phyloP scores from a whole-genome alignment of 2,329 filamentous ascomycete genomes.

The Ophiostoma montium region DNA sequence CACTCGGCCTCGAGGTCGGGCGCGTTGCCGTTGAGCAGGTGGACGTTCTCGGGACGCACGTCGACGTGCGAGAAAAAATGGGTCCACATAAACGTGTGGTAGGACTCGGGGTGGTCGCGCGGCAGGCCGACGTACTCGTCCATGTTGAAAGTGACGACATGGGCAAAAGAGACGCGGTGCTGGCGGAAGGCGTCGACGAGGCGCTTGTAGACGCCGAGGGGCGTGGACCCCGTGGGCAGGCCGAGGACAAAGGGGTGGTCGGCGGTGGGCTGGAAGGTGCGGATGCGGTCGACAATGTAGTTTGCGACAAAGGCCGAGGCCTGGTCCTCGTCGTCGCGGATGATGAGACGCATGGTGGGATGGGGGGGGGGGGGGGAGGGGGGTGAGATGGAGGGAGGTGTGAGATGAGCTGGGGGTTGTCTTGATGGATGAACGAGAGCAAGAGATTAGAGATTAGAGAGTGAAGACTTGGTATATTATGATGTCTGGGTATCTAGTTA shows the following conservation, averaged over 20 bases:
- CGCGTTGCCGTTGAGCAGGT: conserved; percentile 63
- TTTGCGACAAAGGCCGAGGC: conserved; percentile 57
- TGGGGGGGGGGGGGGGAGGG: background rate
- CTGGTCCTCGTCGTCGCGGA: conserved; percentile 46
- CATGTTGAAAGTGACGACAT: conserved; percentile 59
- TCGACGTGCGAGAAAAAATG: conserved; percentile 66
- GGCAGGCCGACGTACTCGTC: conserved; percentile 66
- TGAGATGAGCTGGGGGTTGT: background rate
- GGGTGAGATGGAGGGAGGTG: background rate
- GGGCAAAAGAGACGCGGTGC: conserved; percentile 34
- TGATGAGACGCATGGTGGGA: conserved; percentile 56
- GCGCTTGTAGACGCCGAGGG: conserved; percentile 53
- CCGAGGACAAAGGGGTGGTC: conserved; percentile 57
- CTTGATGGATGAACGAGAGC: background rate
- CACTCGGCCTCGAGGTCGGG: conserved; percentile 56
- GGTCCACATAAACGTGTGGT: conserved; percentile 74
- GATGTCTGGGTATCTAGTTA: conserved; percentile 3
- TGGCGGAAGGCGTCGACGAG: conserved; percentile 49
- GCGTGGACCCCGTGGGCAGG: conserved; percentile 58
- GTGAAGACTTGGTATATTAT: background rate
- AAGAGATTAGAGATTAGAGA: background rate
- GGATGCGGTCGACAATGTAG: conserved; percentile 62
- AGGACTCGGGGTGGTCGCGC: conserved; percentile 60
- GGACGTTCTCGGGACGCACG: conserved; percentile 52
- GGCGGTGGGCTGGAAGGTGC: conserved; percentile 48